These are phyloP conservation scores for Calonectria montana DNA, from an alignment of 2,329 filamentous ascomycete species.

Conservation along the genomic window DNA sequence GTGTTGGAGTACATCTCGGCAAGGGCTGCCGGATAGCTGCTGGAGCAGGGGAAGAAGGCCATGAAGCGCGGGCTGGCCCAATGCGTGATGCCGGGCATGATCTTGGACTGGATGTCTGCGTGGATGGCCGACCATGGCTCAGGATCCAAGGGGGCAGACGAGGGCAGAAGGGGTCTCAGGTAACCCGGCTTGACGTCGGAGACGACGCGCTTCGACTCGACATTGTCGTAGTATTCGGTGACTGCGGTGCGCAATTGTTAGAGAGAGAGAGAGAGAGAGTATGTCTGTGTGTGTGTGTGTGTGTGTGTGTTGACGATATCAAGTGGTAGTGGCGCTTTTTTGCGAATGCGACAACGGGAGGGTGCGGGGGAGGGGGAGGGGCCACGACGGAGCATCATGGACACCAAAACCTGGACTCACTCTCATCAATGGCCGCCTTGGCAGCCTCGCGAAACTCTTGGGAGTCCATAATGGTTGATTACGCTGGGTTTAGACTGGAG, in stretches of 20 bases:
- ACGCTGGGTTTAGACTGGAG: not conserved
- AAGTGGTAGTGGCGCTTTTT: not conserved
- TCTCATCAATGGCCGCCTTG: constrained; percentile 83
- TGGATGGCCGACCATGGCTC: constrained; percentile 85
- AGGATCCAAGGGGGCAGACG: constrained; percentile 70
- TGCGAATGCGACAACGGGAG: not conserved
- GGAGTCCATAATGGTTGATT: constrained; percentile 72
- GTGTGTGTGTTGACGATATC: too few relatives aligned
- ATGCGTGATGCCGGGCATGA: constrained; percentile 92
- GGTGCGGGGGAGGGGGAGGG: constrained; percentile 13
- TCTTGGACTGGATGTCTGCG: constrained; percentile 84
- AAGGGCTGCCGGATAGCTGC: constrained; percentile 85
- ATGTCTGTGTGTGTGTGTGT: too few relatives aligned
- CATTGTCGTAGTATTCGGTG: constrained; percentile 82
- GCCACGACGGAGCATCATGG: not conserved
- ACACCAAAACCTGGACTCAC: constrained; percentile 60
- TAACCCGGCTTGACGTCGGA: constrained; percentile 87
- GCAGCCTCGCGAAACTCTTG: constrained; percentile 83
- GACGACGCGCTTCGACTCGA: constrained; percentile 77
- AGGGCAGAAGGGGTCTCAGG: constrained; percentile 81
- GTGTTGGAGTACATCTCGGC: constrained; percentile 93
- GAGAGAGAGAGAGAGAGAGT: too few relatives aligned
- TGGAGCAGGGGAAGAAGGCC: constrained; percentile 90
- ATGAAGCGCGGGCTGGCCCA: constrained; percentile 97
- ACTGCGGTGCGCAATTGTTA: constrained; percentile 62